phyloP scores from a whole-genome alignment of 768 basidiomycete species.

The Paxillus involutus region DNA sequence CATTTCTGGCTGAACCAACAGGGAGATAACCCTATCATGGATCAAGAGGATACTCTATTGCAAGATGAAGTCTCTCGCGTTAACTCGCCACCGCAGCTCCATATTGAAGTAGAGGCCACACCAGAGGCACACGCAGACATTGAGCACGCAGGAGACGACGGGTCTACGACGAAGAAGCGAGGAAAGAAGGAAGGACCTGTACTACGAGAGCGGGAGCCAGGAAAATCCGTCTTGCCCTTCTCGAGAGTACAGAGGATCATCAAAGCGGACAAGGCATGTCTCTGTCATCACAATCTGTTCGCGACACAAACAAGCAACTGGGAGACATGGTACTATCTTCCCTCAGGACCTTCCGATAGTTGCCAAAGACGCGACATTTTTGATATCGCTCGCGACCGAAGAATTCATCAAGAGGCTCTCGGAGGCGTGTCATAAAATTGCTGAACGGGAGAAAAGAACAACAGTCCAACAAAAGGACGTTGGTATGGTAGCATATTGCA shows the following conservation, averaged over 20 bases:
- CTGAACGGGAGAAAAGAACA: conserved; percentile 67
- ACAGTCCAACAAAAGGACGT: conserved; percentile 81
- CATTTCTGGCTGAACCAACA: too few species aligned
- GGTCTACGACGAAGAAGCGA: conserved; percentile 9
- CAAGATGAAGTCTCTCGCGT: conserved; percentile 7
- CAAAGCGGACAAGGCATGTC: conserved; percentile 77
- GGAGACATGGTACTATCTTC: neutral
- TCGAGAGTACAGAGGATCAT: conserved; percentile 81
- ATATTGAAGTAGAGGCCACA: conserved; percentile 12
- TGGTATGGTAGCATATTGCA: conserved; percentile 44
- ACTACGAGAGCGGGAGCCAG: conserved; percentile 41
- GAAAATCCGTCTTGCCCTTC: conserved; percentile 75
- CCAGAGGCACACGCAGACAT: conserved; percentile 1
- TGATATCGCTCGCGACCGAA: conserved; percentile 84
- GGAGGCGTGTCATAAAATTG: conserved; percentile 68
- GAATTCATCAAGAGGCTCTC: conserved; percentile 80
- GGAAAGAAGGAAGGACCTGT: conserved; percentile 18
- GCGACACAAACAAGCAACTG: conserved; percentile 1
- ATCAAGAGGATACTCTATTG: conserved; percentile 4
- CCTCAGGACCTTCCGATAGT: conserved; percentile 72
- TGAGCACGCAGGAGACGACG: conserved; percentile 6
- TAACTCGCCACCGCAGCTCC: conserved; percentile 3
- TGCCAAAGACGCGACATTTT: conserved; percentile 73
- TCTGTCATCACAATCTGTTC: neutral
- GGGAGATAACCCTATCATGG: conserved; percentile 8